Evolutionary conservation across 23 red algal genomes (phyloP).

Genomic region (Gracilaria domingensis): DNA sequence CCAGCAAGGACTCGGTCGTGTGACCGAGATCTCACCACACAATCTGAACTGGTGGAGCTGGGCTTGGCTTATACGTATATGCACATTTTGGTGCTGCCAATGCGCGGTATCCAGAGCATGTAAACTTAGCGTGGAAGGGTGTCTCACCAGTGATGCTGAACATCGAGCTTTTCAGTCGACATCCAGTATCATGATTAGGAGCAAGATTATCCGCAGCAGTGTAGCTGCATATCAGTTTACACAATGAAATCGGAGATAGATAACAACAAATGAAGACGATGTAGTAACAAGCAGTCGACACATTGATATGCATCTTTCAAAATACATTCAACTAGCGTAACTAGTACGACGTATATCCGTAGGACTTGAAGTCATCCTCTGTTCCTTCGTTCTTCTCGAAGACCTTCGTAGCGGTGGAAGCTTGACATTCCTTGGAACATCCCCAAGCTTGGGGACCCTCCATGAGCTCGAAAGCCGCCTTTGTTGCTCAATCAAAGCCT

Average conservation of each 20-base stretch:
- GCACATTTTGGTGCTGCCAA: too few relatives aligned
- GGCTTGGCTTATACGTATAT: too few relatives aligned
- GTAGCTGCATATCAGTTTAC: not conserved
- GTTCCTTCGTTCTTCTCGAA: not conserved
- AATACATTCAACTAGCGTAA: not conserved
- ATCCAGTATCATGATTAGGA: not conserved
- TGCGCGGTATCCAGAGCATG: too few relatives aligned
- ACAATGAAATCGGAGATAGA: not conserved
- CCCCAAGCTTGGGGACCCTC: conserved; percentile 23
- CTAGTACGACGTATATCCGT: conserved; percentile 37
- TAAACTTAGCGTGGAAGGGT: not conserved
- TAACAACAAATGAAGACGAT: conserved; percentile 2
- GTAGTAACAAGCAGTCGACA: not conserved
- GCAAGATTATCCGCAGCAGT: not conserved
- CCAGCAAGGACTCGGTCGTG: not conserved
- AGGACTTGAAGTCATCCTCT: conserved; percentile 1
- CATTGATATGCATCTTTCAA: not conserved
- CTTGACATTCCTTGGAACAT: conserved; percentile 40
- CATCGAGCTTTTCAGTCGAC: too few relatives aligned
- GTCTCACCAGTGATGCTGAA: too few relatives aligned
- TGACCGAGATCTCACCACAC: not conserved
- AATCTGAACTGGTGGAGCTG: not conserved
- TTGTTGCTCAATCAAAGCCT: conserved; percentile 36
- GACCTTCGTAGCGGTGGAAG: conserved; percentile 17
- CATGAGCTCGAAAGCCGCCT: not conserved